Percentiles rank a stretch among this genome's conserved stretches.
phyloP scores from a whole-genome alignment of 2,329 filamentous ascomycete species.

The Lasiodiplodia gonubiensis region DNA sequence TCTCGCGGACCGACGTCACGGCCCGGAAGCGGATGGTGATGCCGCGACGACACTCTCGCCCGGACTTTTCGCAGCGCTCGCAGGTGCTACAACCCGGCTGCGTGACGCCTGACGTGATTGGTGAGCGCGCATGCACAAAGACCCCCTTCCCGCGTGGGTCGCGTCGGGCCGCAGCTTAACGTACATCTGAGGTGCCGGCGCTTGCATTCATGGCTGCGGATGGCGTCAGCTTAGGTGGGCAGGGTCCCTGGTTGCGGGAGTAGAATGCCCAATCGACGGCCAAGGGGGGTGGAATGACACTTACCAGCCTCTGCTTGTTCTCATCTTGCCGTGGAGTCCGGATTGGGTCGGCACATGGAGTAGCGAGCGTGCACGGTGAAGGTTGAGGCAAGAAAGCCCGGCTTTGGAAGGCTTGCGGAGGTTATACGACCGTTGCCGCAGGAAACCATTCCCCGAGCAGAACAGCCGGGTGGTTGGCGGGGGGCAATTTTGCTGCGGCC shows the following conservation, averaged over 20 bases:
- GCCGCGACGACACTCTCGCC: slow-evolving; percentile 20
- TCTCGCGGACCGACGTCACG: slow-evolving; percentile 26
- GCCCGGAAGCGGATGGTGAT: slow-evolving; percentile 25
- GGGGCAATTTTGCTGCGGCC: slow-evolving; percentile 2
- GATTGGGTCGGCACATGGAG: background rate
- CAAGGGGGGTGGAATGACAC: background rate
- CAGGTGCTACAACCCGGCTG: slow-evolving; percentile 9
- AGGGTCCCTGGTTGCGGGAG: background rate
- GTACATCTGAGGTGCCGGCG: slow-evolving; percentile 23
- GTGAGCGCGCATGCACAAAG: background rate
- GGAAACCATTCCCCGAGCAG: slow-evolving; percentile 23
- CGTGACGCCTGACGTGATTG: slow-evolving; percentile 5
- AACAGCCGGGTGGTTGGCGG: too few relatives aligned
- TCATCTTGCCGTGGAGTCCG: background rate
- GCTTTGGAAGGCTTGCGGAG: background rate
- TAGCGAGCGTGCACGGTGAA: background rate
- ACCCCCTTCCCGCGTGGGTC: background rate
- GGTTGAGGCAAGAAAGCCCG: slow-evolving; percentile 4
- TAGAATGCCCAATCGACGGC: background rate
- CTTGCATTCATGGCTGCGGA: slow-evolving; percentile 16
- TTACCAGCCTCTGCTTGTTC: slow-evolving; percentile 18
- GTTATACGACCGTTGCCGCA: background rate
- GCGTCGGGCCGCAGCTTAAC: background rate
- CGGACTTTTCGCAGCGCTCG: slow-evolving; percentile 14
- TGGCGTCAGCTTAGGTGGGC: slow-evolving; percentile 2